Evolutionary conservation across 1,139 yeast species (phyloP), one percentile per base, ranked within the genome.

Genomic region (Scheffersomyces parashehatae): DNA sequence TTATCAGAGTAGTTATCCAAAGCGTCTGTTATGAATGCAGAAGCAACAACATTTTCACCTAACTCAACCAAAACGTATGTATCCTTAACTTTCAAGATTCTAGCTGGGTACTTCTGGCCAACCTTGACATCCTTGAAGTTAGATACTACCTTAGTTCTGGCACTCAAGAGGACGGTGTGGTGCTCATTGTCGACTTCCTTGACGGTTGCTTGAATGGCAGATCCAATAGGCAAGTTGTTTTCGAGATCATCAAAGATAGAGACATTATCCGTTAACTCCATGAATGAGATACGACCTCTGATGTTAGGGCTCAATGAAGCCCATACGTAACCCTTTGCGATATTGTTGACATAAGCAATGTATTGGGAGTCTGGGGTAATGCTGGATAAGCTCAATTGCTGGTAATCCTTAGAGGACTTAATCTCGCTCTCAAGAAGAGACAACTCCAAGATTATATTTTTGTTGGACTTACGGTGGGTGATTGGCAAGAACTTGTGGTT

Each of bases 21-120:
- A 12, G 95, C 90, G 63, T 90, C 97, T 3, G 95, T 85, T 39
- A 84, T 75, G 59, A 73, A 83, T 3, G 90, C 81, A 49, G 83
- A 75, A 28, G 89, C 97, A 44, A 75, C 71, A 14, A 85, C 72
- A 38, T 73, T 73, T 29, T 75, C 74, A 15, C 88, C 88, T 37
- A 88, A 65, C 50, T 84, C 88, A 37, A 88, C 85, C 47, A 87
- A 66, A 20, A 88, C 82, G 54, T 76, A 82, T 40, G 76, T 75
- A 14, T 81, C 85, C 47, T 78, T 70, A n/a, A 83, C 75, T 56
- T 80, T 85, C 44, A 84, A 60, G 13, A 89, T 72, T 56, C 83
- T 77, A 8, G 85, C 91, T 2, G 95, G 88, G 41, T 85, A 65
- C 37, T 70, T 68, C 28, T 73, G 65, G 29, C 89, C 95, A 41